Base-by-base conservation (phyloP, 768 basidiomycete species). In the Russula sp. region DNA sequence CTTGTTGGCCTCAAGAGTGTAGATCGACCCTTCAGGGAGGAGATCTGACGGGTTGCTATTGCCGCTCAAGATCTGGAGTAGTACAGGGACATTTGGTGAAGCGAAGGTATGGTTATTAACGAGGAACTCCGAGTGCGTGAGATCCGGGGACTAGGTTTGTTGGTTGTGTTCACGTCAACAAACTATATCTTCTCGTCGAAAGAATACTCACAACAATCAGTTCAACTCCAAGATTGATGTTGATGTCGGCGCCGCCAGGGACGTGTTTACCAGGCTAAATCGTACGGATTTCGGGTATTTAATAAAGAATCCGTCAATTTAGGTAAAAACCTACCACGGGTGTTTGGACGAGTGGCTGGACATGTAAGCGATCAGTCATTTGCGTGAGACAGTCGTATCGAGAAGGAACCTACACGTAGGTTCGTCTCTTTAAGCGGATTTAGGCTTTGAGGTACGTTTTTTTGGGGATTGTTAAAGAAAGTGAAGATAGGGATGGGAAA, bases 31-130 rank as follows among this genome's bases (percentile, higher is more conserved):
- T 0, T 56, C n/a, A 1, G 61, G 61, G 2, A 62, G 32, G 1
- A 62, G 61, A 14, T 55, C 30, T 22, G 51, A 20, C 22, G 61
- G n/a, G 14, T 54, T 54, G 4, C 30, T 9, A 14, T n/a, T 32
- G 34, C 62, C 55, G 20, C 28, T 63, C 22, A 63, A 28, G 42
- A 63, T 63, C 50, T 63, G 62, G 28, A 63, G 62, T 40, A 63
- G 20, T 22, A 63, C n/a, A n/a, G 62, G 62, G 16, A 59, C 57
- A 1, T 10, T 16, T 2, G 62, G 62, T 1, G 34, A 4, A 3
- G n/a, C 14, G 50, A 59, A 63, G 7, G 57, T 30, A 4, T 32
- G 36, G 18, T 20, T n/a, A 28, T 63, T 63, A 13, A 63, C 10
- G 16, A 10, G 24, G 62, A 52, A 63, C 13, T 3, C n/a, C 2